phyloP scores from a whole-genome alignment of 2,329 filamentous ascomycete genomes.

The Penicillium sp. region DNA sequence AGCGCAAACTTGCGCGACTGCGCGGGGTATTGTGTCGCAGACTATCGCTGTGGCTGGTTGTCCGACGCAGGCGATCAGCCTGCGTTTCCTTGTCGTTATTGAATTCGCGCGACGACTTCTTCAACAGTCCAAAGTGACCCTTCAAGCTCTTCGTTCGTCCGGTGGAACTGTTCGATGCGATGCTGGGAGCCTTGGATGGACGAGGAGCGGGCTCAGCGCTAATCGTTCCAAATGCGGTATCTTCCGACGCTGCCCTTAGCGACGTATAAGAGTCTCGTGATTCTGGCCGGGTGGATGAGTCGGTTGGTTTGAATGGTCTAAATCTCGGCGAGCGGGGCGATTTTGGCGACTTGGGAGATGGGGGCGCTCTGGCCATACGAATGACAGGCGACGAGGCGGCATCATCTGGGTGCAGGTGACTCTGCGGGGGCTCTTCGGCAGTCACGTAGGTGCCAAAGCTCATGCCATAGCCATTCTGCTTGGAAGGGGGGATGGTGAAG shows the following conservation, averaged over 20 bases:
- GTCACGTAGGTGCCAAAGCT: constrained; percentile 69
- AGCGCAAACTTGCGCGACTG: constrained; percentile 42
- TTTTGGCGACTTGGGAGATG: constrained; percentile 72
- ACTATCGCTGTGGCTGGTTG: constrained; percentile 37
- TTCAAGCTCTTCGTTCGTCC: constrained; percentile 41
- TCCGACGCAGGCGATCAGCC: constrained; percentile 36
- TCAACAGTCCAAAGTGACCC: constrained; percentile 36
- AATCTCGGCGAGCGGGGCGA: constrained; percentile 41
- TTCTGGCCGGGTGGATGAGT: constrained; percentile 33
- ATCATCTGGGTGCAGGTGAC: constrained; percentile 56
- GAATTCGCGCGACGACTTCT: constrained; percentile 41
- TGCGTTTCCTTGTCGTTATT: constrained; percentile 37
- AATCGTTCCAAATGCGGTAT: constrained; percentile 42
- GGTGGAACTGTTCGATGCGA: constrained; percentile 42
- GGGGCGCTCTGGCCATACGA: constrained; percentile 78
- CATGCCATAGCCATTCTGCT: constrained; percentile 62
- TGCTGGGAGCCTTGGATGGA: constrained; percentile 40
- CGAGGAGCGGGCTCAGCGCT: constrained; percentile 43
- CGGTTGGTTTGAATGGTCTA: constrained; percentile 54
- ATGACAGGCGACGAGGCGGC: constrained; percentile 69
- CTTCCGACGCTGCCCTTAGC: constrained; percentile 34
- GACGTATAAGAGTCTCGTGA: constrained; percentile 44
- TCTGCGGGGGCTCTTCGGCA: constrained; percentile 53
- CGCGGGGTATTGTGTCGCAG: constrained; percentile 36
- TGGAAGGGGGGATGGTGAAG: constrained; percentile 28